Evolutionary conservation across 1,284 basidiomycete genomes (phyloP).

Genomic region (Puccinia hordei): DNA sequence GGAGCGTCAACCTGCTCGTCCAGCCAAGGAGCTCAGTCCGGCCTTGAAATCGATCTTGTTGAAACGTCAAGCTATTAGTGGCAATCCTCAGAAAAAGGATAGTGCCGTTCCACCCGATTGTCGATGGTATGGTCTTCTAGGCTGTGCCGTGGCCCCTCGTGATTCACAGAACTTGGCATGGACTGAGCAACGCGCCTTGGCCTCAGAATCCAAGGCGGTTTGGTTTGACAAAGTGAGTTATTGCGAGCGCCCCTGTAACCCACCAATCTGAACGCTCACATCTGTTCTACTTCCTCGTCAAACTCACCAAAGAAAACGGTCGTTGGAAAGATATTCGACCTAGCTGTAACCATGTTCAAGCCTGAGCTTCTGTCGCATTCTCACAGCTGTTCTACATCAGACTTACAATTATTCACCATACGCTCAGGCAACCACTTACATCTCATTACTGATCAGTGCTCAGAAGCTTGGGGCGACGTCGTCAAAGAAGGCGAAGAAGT

Average conservation of each 20-base stretch:
- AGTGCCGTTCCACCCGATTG: constrained; percentile 29
- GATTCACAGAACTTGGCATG: background rate
- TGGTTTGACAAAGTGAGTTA: constrained; percentile 46
- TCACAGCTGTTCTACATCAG: constrained; percentile 26
- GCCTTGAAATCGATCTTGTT: constrained; percentile 39
- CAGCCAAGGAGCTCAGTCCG: constrained; percentile 34
- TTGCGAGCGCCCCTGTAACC: background rate
- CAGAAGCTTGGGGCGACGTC: constrained; percentile 38
- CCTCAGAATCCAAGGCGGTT: background rate
- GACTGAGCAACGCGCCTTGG: background rate
- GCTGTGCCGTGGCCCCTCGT: background rate
- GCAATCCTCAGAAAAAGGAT: constrained; percentile 48
- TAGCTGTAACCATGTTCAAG: constrained; percentile 8
- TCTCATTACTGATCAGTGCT: constrained; percentile 39
- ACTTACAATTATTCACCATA: constrained; percentile 35
- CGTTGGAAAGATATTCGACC: constrained; percentile 46
- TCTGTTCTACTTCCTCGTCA: too few species aligned
- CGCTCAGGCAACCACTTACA: background rate
- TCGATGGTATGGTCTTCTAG: constrained; percentile 48
- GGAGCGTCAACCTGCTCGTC: constrained; percentile 13
- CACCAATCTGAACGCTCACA: background rate
- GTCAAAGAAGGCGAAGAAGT: constrained; percentile 48
- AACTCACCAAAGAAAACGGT: constrained; percentile 31
- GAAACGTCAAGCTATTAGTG: constrained; percentile 36
- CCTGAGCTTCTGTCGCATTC: constrained; percentile 29